These are phyloP conservation scores for Fusarium sp. DNA, from an alignment of 2,329 filamentous ascomycete species.

Conservation along the genomic window DNA sequence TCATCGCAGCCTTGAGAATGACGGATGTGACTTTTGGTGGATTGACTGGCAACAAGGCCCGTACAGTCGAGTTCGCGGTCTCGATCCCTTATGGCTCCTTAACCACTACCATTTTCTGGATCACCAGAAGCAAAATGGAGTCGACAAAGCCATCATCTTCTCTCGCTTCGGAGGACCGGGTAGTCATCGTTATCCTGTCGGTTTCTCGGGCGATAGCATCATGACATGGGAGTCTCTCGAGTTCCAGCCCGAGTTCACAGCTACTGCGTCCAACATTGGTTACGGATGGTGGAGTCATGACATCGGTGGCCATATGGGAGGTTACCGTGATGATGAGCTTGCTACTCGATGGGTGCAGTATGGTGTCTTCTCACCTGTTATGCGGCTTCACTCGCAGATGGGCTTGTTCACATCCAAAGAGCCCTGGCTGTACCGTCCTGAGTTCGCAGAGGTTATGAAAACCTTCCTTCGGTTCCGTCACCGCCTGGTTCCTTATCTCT, in stretches of 20 bases:
- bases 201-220: constrained; percentile 71
- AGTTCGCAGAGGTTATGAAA: constrained; percentile 59
- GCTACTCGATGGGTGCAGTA: constrained; percentile 70
- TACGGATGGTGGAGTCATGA: constrained; percentile 77
- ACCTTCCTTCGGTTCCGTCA: constrained; percentile 66
- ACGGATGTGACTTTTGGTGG: constrained; percentile 74
- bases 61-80: constrained; percentile 62
- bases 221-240: constrained; percentile 69
- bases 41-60: constrained; percentile 74
- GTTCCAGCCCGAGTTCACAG: constrained; percentile 75
- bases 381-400: constrained; percentile 69
- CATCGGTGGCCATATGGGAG: constrained; percentile 71
- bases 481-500: constrained; percentile 68
- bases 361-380: constrained; percentile 69
- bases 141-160: constrained; percentile 61
- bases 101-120: constrained; percentile 74
- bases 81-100: constrained; percentile 72
- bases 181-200: constrained; percentile 71
- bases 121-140: constrained; percentile 49
- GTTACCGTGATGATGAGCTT: constrained; percentile 67
- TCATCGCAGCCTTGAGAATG: constrained; percentile 64
- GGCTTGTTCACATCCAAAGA: constrained; percentile 70
- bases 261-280: constrained; percentile 73
- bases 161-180: constrained; percentile 72
- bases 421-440: constrained; percentile 66